Evolutionary conservation across 2,329 filamentous ascomycete species (phyloP).

Genomic region (Tolypocladium tundrense): DNA sequence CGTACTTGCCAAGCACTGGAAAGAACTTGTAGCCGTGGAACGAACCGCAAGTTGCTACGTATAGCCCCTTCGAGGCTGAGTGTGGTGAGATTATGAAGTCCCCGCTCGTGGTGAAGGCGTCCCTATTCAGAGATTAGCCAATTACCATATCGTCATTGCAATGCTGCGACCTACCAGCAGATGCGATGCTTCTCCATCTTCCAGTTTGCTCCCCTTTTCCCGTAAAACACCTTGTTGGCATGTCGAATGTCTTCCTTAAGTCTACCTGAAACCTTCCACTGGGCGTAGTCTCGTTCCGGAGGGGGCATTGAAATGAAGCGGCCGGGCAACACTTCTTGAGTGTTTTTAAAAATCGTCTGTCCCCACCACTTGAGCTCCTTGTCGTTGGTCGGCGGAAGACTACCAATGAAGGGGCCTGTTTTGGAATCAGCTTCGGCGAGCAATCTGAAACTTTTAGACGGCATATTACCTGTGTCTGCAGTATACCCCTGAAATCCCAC

Average conservation of each 20-base stretch:
- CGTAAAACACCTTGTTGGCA: conserved; percentile 49
- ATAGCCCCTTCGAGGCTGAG: conserved; percentile 39
- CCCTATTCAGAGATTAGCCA: conserved; percentile 31
- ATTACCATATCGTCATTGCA: not conserved
- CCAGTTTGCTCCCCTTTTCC: conserved; percentile 43
- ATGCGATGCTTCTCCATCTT: conserved; percentile 52
- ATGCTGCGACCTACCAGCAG: conserved; percentile 45
- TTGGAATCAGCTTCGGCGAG: conserved; percentile 9
- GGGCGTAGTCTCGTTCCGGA: conserved; percentile 42
- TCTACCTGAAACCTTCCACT: conserved; percentile 47
- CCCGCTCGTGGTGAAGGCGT: conserved; percentile 50
- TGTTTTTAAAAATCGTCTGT: conserved; percentile 48
- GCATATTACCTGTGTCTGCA: conserved; percentile 17
- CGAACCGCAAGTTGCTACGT: conserved; percentile 53
- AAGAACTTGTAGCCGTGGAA: conserved; percentile 63
- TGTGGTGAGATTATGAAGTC: conserved; percentile 56
- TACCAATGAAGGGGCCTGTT: conserved; percentile 46
- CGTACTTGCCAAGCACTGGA: conserved; percentile 52
- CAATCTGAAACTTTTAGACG: not conserved
- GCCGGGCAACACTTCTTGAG: conserved; percentile 39
- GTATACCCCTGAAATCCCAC: conserved; percentile 32
- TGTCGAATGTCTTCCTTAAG: conserved; percentile 50
- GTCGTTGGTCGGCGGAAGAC: conserved; percentile 41
- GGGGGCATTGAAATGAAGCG: conserved; percentile 48
- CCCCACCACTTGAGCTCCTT: conserved; percentile 51